These are phyloP conservation scores for Calonectria pteridis DNA, from an alignment of 2,329 filamentous ascomycete species.

Conservation along the genomic window DNA sequence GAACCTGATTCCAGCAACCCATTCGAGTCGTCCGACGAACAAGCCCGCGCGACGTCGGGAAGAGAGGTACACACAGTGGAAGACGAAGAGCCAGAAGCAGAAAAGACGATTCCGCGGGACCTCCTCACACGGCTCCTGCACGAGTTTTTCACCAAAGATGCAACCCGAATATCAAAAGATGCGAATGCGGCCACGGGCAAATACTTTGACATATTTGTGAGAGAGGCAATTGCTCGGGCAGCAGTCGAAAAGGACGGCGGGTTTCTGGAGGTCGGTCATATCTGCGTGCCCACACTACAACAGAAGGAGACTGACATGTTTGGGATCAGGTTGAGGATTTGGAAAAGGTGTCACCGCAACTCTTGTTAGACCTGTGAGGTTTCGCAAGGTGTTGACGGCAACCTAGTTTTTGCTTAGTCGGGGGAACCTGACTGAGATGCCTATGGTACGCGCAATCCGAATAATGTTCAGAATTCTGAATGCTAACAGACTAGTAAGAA, in stretches of 20 bases:
- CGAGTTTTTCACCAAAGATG: constrained; percentile 79
- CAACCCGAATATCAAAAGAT: constrained; percentile 80
- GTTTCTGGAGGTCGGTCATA: constrained; percentile 77
- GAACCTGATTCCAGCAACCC: constrained; percentile 50
- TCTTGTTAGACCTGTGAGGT: constrained; percentile 85
- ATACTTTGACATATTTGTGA: constrained; percentile 92
- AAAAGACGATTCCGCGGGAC: constrained; percentile 74
- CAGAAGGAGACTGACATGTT: constrained; percentile 27
- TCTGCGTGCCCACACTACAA: background rate
- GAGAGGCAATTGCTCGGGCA: constrained; percentile 87
- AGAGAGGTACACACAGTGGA: constrained; percentile 40
- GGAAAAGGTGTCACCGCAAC: constrained; percentile 86
- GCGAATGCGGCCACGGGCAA: constrained; percentile 82
- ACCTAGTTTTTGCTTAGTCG: background rate
- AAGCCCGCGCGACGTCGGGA: constrained; percentile 27
- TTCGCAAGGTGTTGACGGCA: background rate
- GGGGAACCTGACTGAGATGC: background rate
- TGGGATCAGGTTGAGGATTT: constrained; percentile 80
- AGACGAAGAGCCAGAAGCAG: constrained; percentile 52
- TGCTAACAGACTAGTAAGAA: background rate
- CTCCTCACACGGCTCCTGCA: constrained; percentile 83
- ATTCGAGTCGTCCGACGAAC: constrained; percentile 52
- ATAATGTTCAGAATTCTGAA: background rate
- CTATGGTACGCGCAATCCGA: background rate
- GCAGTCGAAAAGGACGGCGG: constrained; percentile 76